Evolutionary conservation across 1,139 yeast genomes (phyloP), one percentile per base, ranked within the genome.

Genomic region (Kurtzmaniella quercitrusa): DNA sequence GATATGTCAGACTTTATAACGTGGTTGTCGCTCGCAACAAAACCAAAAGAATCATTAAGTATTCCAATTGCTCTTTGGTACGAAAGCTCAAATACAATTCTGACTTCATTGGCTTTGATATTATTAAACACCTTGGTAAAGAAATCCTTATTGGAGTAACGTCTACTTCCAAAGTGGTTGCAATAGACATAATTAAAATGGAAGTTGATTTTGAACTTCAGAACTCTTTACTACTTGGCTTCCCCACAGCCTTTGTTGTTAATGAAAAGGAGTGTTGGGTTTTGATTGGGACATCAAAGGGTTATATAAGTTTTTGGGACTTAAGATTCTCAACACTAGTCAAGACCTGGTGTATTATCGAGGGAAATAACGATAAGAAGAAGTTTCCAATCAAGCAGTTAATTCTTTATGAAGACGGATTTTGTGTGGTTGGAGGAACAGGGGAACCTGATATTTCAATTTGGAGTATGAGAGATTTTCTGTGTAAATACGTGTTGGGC

Each of bases 291-390:
- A 87, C 97, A 0, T 67, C 77, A 1, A 75, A 74, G 38, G 98
- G 98, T 1, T 65, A 82, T 1, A 58, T 93, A 26, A 80, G 80
- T 47, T 60, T 93, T 17, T 89, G 96, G 95, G 97, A 91, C 60
- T 52, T 86, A 36, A 67, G 96, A 43, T 88, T 88, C 57, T 71
- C 71, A 33, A 51, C 84, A 0, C 63, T 77, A 38, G 66, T 87
- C 22, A 82, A 77, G 47, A 67, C 83, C 1, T 86, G 89, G 82
- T 73, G 74, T 6, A 68, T 84, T 38, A 73, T 71, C 14, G 68
- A 71, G 14, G 63, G 71, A 4, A 20, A 20, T 11, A 19, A 19
- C 7, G 11, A 19, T 34, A 12, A 18, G 18, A 34, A 34, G 20
- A 19, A 18, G n/a, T 20, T 15, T 22, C 40, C 45, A n/a, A 38